Conservation (phyloP, 305 asterid species). For the Coffea humblotiana region DNA sequence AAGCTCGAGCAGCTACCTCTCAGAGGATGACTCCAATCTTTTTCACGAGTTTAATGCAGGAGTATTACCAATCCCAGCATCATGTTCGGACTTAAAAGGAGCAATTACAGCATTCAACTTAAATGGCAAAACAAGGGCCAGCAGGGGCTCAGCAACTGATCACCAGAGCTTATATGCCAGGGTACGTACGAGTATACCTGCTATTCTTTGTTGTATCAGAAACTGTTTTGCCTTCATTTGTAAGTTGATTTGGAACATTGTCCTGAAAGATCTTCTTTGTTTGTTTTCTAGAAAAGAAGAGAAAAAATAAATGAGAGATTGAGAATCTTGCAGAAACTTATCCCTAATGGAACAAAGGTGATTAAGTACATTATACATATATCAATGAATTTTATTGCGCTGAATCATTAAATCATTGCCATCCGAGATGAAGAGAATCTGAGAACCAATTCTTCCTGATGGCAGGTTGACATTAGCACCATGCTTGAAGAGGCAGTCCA, state of each 20-base stretch:
- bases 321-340: conserved; percentile 83
- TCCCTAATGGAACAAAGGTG: conserved; percentile 85
- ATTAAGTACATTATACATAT: not conserved
- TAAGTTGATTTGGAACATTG: not conserved
- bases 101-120: conserved; percentile 19
- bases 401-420: not conserved
- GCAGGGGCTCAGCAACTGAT: conserved; percentile 77
- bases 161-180: conserved; percentile 94
- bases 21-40: conserved; percentile 56
- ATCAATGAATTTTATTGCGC: not conserved
- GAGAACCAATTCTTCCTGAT: not conserved
- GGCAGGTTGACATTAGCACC: conserved; percentile 77
- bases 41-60: conserved; percentile 47
- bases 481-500: conserved; percentile 95
- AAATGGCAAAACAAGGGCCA: conserved; percentile 51
- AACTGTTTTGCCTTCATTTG: not conserved
- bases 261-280: not conserved
- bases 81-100: conserved; percentile 27
- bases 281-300: conserved; percentile 65
- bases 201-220: not conserved
- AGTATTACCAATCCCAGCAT: conserved; percentile 1
- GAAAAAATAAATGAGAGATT: conserved; percentile 81
- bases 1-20: conserved; percentile 41
- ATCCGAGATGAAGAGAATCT: not conserved
- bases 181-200: conserved; percentile 40